Percentiles rank a stretch among this genome's conserved stretches.
These are phyloP conservation scores for Malbranchea cinnamomea DNA, from an alignment of 2,329 filamentous ascomycete species.

Conservation along the genomic window DNA sequence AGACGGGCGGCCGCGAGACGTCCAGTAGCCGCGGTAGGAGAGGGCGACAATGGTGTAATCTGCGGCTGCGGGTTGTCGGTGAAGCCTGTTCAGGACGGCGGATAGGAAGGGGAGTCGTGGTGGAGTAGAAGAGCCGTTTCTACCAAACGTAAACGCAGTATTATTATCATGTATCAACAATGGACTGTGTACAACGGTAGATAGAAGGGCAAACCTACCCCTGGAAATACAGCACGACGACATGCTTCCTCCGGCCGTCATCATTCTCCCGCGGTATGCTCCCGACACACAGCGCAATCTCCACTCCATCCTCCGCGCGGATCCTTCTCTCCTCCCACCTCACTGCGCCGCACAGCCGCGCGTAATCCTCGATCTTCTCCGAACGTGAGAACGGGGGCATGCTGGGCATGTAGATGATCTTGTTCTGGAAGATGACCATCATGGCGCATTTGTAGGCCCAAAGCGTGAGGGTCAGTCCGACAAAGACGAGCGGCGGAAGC, in stretches of 20 bases:
- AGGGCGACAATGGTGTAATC: constrained; percentile 28
- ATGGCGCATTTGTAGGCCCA: constrained; percentile 54
- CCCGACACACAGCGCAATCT: constrained; percentile 45
- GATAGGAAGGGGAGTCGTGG: constrained; percentile 34
- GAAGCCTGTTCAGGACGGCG: constrained; percentile 21
- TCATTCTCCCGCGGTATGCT: not conserved
- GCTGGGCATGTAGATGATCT: constrained; percentile 68
- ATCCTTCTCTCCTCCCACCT: constrained; percentile 51
- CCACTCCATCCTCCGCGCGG: constrained; percentile 48
- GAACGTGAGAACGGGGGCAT: constrained; percentile 55
- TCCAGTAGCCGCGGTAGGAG: constrained; percentile 64
- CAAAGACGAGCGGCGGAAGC: constrained; percentile 53
- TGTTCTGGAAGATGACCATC: constrained; percentile 65
- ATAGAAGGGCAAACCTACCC: constrained; percentile 18
- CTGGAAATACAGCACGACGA: constrained; percentile 35
- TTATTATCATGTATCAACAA: constrained; percentile 10
- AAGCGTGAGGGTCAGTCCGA: constrained; percentile 48
- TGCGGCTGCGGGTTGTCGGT: constrained; percentile 5
- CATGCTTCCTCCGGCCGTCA: constrained; percentile 10
- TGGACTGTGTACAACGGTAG: not conserved
- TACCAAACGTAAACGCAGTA: constrained; percentile 4
- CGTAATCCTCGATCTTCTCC: constrained; percentile 53
- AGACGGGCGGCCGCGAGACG: constrained; percentile 53
- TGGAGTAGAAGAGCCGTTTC: constrained; percentile 31
- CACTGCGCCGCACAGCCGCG: constrained; percentile 43